Base-by-base conservation (phyloP, 176 grass and related monocot genomes). In the Otatea glauca region DNA sequence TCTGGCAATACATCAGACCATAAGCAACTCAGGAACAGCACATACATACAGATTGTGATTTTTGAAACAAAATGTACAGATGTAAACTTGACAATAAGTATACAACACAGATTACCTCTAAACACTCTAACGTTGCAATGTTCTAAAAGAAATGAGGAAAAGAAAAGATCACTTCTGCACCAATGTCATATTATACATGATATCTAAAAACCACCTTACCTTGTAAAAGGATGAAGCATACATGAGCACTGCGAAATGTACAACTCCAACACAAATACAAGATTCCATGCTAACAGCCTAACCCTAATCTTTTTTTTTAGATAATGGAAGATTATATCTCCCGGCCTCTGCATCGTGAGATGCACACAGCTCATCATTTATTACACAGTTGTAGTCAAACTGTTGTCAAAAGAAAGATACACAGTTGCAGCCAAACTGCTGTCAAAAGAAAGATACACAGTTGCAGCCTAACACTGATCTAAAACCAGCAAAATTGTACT, bases 51-150 rank as follows among this genome's bases (percentile, higher is more conserved):
- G 10, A 69, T 53, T 68, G 34, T n/a, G 17, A 35, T 23, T 73
- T 86, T 29, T 78, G 47, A 59, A 78, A 38, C 17, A 77, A 84
- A 42, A 12, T 75, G 43, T 79, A 68, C 60, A 79, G 8, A 34
- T 61, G 25, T 78, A 74, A 44, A 83, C 18, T 78, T 16, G 16
- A 56, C 23, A 9, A 45, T 5, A 27, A 38, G 42, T 45, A 25
- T 4, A 55, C 79, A 60, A 1, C 2, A 32, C 2, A 32, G 5
- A 23, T 20, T 23, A 49, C 15, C 48, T 65, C 37, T n/a, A 38
- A 78, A 34, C 27, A 68, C 7, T 27, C 8, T 77, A 32, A 29
- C 5, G 62, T 65, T 53, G 6, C 54, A 76, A 23, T 59, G n/a
- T 63, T 60, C 4, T 2, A 15, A 48, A 0, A 15, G 60, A 77